Percentiles rank a stretch among this genome's conserved stretches.
Conservation (phyloP, 208 protist species). For the Trypanosoma vivax region DNA sequence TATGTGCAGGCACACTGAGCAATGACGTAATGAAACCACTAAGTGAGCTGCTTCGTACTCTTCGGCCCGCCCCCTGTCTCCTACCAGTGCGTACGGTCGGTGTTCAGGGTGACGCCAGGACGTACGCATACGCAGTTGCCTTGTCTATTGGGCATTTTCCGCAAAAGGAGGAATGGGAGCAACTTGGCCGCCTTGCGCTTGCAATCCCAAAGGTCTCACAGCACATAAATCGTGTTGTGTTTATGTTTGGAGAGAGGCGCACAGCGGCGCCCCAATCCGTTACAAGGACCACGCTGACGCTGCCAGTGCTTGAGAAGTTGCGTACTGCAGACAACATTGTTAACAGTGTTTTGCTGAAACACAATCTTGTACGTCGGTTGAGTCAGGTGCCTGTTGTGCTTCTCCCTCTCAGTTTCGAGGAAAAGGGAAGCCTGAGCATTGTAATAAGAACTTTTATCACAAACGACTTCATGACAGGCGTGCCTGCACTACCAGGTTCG, state of each 20-base stretch:
- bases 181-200: slow-evolving; percentile 69
- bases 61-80: slow-evolving; percentile 34
- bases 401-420: slow-evolving; percentile 87
- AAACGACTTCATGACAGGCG: slow-evolving; percentile 96
- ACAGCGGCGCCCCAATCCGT: slow-evolving; percentile 24
- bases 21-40: slow-evolving; percentile 6
- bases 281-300: slow-evolving; percentile 70
- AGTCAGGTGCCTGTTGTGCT: slow-evolving; percentile 93
- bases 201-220: slow-evolving; percentile 89
- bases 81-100: slow-evolving; percentile 94
- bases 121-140: slow-evolving; percentile 91
- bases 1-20: slow-evolving; percentile 15
- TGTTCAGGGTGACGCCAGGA: slow-evolving; percentile 96
- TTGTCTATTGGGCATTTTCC: slow-evolving; percentile 62
- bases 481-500: slow-evolving; percentile 80
- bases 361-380: slow-evolving; percentile 75
- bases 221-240: slow-evolving; percentile 91
- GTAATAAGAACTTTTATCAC: slow-evolving; percentile 95
- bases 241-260: slow-evolving; percentile 73
- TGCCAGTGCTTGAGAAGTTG: slow-evolving; percentile 82
- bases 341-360: slow-evolving; percentile 62
- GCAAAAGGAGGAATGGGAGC: slow-evolving; percentile 55
- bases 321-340: slow-evolving; percentile 87
- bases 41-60: slow-evolving; percentile 2
- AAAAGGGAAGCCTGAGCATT: slow-evolving; percentile 49